These are phyloP conservation scores for Allantophomopsis cytisporea DNA, from an alignment of 2,329 filamentous ascomycete species.

Conservation along the genomic window DNA sequence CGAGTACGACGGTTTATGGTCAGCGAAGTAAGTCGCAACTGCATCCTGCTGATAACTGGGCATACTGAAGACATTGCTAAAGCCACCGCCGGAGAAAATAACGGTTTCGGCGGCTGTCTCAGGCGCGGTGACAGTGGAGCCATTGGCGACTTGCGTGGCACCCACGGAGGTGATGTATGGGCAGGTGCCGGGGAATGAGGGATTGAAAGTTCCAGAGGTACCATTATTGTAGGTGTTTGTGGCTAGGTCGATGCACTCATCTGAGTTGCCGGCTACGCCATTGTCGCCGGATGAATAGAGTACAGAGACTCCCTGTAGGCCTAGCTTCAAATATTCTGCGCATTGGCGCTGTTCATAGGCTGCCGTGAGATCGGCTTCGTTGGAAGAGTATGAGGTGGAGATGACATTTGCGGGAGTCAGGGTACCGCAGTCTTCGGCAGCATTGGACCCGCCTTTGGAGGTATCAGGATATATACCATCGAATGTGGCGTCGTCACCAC, in stretches of 20 bases:
- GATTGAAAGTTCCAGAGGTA: conserved; percentile 27
- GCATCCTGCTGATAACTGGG: conserved; percentile 29
- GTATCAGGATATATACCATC: conserved; percentile 22
- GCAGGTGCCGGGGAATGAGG: conserved; percentile 30
- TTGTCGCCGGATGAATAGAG: conserved; percentile 36
- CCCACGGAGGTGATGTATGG: conserved; percentile 37
- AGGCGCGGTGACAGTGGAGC: conserved; percentile 15
- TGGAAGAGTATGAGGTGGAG: conserved; percentile 37
- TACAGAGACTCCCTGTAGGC: conserved; percentile 34
- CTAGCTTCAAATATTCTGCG: conserved; percentile 42
- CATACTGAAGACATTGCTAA: conserved; percentile 37
- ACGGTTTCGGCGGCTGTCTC: conserved; percentile 36
- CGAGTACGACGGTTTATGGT: conserved; percentile 9
- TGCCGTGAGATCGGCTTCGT: conserved; percentile 33
- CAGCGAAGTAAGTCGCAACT: conserved; percentile 10
- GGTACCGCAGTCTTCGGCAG: conserved; percentile 28
- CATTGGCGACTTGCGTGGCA: conserved; percentile 31
- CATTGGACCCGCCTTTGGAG: conserved; percentile 20
- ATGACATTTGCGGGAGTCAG: conserved; percentile 35
- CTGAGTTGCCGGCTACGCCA: conserved; percentile 27
- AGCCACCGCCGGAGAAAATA: conserved; percentile 68
- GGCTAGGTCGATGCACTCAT: conserved; percentile 20
- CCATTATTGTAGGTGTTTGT: conserved; percentile 17
- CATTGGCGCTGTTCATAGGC: conserved; percentile 37
- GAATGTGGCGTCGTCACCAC: conserved; percentile 22